Evolutionary conservation across 2,329 filamentous ascomycete genomes (phyloP).

Genomic region (Pestalotiopsis sp.): DNA sequence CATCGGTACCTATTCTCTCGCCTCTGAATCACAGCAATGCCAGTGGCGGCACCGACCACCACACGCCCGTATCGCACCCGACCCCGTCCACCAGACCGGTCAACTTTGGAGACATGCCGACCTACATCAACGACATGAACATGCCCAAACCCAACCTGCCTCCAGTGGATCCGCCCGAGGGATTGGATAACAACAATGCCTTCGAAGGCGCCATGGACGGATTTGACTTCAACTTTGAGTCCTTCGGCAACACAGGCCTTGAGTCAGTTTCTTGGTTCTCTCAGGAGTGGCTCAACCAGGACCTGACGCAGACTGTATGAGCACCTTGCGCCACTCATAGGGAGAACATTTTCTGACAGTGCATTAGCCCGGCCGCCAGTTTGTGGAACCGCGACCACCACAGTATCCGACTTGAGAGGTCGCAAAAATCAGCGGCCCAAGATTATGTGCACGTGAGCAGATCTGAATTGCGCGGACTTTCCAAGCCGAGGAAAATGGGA

Average conservation of each 20-base stretch:
- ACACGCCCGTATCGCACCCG: conserved; percentile 18
- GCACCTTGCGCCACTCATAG: background rate
- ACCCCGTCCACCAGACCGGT: conserved; percentile 24
- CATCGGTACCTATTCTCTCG: conserved; percentile 27
- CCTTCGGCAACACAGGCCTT: conserved; percentile 40
- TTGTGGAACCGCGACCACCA: background rate
- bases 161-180: conserved; percentile 35
- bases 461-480: too few species aligned
- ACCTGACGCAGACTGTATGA: conserved; percentile 32
- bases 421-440: background rate
- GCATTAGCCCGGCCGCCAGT: background rate
- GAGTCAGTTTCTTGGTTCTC: conserved; percentile 35
- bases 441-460: background rate
- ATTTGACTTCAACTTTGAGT: conserved; percentile 47
- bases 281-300: conserved; percentile 32
- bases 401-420: conserved; percentile 1
- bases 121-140: conserved; percentile 24
- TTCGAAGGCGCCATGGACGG: conserved; percentile 52
- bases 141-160: conserved; percentile 32
- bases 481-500: too few species aligned
- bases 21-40: conserved; percentile 17
- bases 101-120: conserved; percentile 23
- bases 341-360: conserved; percentile 6
- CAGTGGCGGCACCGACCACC: conserved; percentile 6
- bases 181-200: conserved; percentile 50